Evolutionary conservation across 2,329 filamentous ascomycete species (phyloP).

Genomic region (Paraphaeosphaeria minitans): DNA sequence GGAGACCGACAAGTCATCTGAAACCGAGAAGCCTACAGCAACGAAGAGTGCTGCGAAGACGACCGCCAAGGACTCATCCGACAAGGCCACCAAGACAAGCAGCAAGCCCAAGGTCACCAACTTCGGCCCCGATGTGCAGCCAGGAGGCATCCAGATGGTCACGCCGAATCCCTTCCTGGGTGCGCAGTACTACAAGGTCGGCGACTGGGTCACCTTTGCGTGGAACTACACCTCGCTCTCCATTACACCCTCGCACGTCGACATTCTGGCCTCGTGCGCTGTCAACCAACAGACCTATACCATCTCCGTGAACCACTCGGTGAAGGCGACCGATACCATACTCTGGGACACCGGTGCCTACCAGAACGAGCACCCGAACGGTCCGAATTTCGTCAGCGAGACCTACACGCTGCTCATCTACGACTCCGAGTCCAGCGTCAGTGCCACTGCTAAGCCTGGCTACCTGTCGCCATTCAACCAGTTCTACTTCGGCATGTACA

Average conservation of each 20-base stretch:
- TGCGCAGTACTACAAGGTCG: constrained; percentile 67
- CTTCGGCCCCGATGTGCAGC: constrained; percentile 59
- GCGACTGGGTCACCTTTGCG: constrained; percentile 65
- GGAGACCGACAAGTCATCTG: constrained; percentile 17
- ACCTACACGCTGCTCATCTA: constrained; percentile 69
- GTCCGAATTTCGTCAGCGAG: constrained; percentile 58
- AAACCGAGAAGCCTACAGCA: constrained; percentile 22
- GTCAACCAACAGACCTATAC: constrained; percentile 66
- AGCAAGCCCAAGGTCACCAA: constrained; percentile 33
- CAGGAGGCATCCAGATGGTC: constrained; percentile 67
- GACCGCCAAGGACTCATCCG: constrained; percentile 16
- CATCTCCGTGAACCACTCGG: constrained; percentile 63
- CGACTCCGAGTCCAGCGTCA: constrained; percentile 60
- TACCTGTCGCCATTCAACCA: constrained; percentile 59
- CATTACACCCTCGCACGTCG: constrained; percentile 62
- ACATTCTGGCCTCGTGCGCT: constrained; percentile 66
- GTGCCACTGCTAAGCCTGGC: constrained; percentile 59
- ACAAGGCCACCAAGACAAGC: constrained; percentile 23
- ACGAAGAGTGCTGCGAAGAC: constrained; percentile 18
- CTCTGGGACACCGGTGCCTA: constrained; percentile 66
- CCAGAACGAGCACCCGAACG: constrained; percentile 41
- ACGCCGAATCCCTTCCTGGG: constrained; percentile 58
- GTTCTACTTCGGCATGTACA: constrained; percentile 68
- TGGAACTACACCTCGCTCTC: constrained; percentile 73
- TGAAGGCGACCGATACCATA: constrained; percentile 57